Conservation (phyloP, 495 filamentous ascomycete species). For the Pyrenula massariospora region DNA sequence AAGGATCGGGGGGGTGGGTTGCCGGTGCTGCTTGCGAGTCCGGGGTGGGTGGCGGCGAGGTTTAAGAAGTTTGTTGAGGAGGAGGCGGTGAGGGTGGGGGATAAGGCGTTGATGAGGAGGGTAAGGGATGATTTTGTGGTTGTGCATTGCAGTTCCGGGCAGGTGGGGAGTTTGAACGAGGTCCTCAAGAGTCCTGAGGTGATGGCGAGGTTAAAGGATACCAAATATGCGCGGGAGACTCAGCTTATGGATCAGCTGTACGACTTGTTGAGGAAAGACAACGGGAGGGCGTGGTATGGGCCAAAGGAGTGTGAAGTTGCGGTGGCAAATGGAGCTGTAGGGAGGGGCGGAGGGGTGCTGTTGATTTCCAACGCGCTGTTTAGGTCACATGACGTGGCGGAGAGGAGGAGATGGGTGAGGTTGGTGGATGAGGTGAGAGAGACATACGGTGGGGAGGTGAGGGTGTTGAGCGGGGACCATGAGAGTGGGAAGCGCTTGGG, state of each 20-base stretch:
- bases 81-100: slow-evolving; percentile 49
- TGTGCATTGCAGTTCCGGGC: slow-evolving; percentile 73
- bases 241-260: slow-evolving; percentile 79
- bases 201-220: slow-evolving; percentile 61
- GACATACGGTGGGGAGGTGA: slow-evolving; percentile 70
- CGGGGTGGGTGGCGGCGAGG: slow-evolving; percentile 70
- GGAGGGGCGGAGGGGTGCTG: slow-evolving; percentile 70
- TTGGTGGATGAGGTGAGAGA: slow-evolving; percentile 88
- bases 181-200: slow-evolving; percentile 72
- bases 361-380: slow-evolving; percentile 81
- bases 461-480: slow-evolving; percentile 81
- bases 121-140: slow-evolving; percentile 56
- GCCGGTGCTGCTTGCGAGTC: slow-evolving; percentile 78
- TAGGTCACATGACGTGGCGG: slow-evolving; percentile 67
- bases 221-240: slow-evolving; percentile 78
- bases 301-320: slow-evolving; percentile 75
- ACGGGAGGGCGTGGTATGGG: slow-evolving; percentile 87
- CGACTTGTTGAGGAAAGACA: slow-evolving; percentile 68
- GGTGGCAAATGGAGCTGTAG: slow-evolving; percentile 79
- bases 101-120: slow-evolving; percentile 51
- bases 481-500: slow-evolving; percentile 87
- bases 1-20: slow-evolving; percentile 27
- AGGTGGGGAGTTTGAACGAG: slow-evolving; percentile 77
- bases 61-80: slow-evolving; percentile 74
- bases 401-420: slow-evolving; percentile 68